These are phyloP conservation scores for Saccharum hybrid DNA, from an alignment of 202 grass and related monocot genomes.

Conservation along the genomic window DNA sequence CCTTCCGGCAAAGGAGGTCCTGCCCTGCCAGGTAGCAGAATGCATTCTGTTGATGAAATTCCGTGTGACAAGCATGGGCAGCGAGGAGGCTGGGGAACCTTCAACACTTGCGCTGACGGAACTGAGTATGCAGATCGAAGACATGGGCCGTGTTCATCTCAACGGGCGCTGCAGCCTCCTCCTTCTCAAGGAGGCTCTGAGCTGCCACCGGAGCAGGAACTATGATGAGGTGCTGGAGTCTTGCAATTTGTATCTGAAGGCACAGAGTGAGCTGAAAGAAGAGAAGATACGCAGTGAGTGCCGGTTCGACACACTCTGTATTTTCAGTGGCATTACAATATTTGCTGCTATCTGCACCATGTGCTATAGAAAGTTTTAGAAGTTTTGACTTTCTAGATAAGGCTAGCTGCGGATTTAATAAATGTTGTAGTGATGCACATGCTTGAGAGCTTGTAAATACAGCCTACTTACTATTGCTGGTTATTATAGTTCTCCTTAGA, in stretches of 20 bases:
- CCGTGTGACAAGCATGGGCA: slow-evolving; percentile 25
- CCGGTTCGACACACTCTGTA: slow-evolving; percentile 44
- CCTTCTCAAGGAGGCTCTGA: slow-evolving; percentile 48
- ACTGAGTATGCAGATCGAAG: slow-evolving; percentile 53
- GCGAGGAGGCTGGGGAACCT: slow-evolving; percentile 1
- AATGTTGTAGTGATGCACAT: slow-evolving; percentile 9
- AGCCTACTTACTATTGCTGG: background rate
- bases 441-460: background rate
- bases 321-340: slow-evolving; percentile 40
- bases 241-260: slow-evolving; percentile 49
- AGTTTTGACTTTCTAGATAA: background rate
- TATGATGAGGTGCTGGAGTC: slow-evolving; percentile 49
- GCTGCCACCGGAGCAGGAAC: slow-evolving; percentile 47
- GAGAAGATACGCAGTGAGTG: slow-evolving; percentile 51
- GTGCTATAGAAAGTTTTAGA: slow-evolving; percentile 42
- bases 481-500: background rate
- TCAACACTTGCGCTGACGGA: slow-evolving; percentile 21
- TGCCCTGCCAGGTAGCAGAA: slow-evolving; percentile 49
- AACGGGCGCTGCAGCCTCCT: slow-evolving; percentile 44
- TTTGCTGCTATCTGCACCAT: slow-evolving; percentile 42
- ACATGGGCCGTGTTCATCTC: slow-evolving; percentile 34
- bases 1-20: slow-evolving; percentile 50
- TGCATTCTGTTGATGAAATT: slow-evolving; percentile 51
- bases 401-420: background rate
- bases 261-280: slow-evolving; percentile 49